Conservation (phyloP, 768 basidiomycete species). For the Glaciozyma martinii region DNA sequence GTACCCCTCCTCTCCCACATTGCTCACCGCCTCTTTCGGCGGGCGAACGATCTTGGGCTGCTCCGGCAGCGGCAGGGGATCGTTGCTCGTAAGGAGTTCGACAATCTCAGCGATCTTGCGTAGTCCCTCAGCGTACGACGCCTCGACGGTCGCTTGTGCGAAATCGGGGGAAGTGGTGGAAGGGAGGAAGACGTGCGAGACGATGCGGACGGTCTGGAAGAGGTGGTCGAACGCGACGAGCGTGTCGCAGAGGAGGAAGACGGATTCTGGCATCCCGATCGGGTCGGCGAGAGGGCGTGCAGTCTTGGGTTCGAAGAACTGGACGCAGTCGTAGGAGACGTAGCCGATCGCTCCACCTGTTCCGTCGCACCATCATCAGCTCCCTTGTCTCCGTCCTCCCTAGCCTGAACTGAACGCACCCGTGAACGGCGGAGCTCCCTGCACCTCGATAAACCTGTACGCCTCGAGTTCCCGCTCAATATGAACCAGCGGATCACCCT, state of each 20-base stretch:
- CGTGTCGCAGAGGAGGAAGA: conserved; percentile 95
- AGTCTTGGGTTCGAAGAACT: conserved; percentile 84
- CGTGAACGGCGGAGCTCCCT: conserved; percentile 77
- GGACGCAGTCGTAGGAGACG: conserved; percentile 91
- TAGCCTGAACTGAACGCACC: conserved; percentile 35
- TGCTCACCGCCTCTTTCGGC: conserved; percentile 59
- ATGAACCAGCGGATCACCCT: conserved; percentile 75
- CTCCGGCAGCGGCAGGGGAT: conserved; percentile 40
- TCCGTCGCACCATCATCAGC: not conserved
- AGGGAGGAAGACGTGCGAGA: conserved; percentile 89
- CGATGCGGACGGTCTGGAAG: conserved; percentile 86
- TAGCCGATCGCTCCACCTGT: conserved; percentile 92
- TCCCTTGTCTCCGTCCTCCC: not conserved
- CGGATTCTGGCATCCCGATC: conserved; percentile 81
- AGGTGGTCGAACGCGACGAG: conserved; percentile 95
- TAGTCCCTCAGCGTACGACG: conserved; percentile 20
- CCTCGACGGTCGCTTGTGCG: conserved; percentile 40
- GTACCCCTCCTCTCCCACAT: conserved; percentile 89
- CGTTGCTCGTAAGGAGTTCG: conserved; percentile 13
- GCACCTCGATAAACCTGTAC: conserved; percentile 82
- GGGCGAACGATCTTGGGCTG: conserved; percentile 41
- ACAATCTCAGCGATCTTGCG: conserved; percentile 23
- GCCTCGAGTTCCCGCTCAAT: conserved; percentile 77
- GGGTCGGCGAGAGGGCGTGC: conserved; percentile 60
- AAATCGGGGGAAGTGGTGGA: conserved; percentile 45